Evolutionary conservation across 345 rosid genomes (phyloP), one percentile per base, ranked within the genome.

Genomic region (Eutrema heterophyllum): DNA sequence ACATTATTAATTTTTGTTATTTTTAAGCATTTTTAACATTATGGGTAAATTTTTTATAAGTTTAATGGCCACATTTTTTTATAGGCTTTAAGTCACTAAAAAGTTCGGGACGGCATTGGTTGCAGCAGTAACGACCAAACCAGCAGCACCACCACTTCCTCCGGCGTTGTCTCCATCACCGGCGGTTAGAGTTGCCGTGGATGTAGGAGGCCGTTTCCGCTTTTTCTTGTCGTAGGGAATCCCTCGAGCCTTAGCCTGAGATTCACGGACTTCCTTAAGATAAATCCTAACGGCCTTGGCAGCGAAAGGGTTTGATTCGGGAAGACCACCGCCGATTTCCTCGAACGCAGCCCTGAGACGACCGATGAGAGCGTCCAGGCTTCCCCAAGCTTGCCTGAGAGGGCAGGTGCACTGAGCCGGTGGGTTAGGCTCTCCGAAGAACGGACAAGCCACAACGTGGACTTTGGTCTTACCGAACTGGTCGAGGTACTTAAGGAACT

Each of bases 321-420:
- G 91, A 60, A 83, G 77, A 68, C 81, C 77, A 21, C 97, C 91
- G 7, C 98, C 98, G 60, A 90, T 85, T 71, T 93, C 97, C 77
- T 93, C 98, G 49, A 83, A 90, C 5, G 98, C 98, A 5, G 98
- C 97, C n/a, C 98, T 77, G 36, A 93, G 96, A 36, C 98, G 88
- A 9, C 97, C 98, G 33, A 93, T 91, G 73, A 93, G 94, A n/a
- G 98, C 96, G 33, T 91, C 98, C 0, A 93, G 92, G 84, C 98
- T 93, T 56, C 98, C 98, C 98, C 98, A 93, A 3, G 98, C 98
- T 64, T 93, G 98, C 2, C 89, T 84, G 58, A 93, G 89, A 9
- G 97, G 98, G 66, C 98, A 93, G 7, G 92, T 90, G 64, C 98
- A 93, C 7, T 96, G 96, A 3, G 92, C 87, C 0, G 98, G 98